Conservation (phyloP, 2,329 filamentous ascomycete genomes). For the Colletotrichum nymphaeae region DNA sequence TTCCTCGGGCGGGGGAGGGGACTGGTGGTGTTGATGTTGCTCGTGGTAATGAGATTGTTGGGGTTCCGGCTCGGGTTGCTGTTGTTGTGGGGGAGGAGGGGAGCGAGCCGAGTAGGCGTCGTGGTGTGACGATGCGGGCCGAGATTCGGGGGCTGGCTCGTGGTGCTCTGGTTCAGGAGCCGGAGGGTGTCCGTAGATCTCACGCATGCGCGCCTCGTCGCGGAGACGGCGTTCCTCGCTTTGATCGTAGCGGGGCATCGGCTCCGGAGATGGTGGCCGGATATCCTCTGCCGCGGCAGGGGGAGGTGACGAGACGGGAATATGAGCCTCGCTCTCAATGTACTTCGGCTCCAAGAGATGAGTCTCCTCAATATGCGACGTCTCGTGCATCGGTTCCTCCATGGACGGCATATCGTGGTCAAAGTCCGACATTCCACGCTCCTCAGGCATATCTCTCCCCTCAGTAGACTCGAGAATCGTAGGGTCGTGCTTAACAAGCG, state of each 20-base stretch:
- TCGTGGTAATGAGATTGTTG: slow-evolving; percentile 30
- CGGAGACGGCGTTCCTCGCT: slow-evolving; percentile 50
- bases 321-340: slow-evolving; percentile 1
- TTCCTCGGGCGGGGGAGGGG: slow-evolving; percentile 38
- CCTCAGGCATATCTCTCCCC: slow-evolving; percentile 36
- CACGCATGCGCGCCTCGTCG: slow-evolving; percentile 64
- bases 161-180: slow-evolving; percentile 20
- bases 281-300: background rate
- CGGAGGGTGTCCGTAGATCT: slow-evolving; percentile 61
- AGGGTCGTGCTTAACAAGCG: slow-evolving; percentile 49
- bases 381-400: slow-evolving; percentile 18
- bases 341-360: slow-evolving; percentile 33
- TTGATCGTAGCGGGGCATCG: slow-evolving; percentile 35
- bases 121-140: slow-evolving; percentile 21
- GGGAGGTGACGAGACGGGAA: slow-evolving; percentile 6
- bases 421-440: slow-evolving; percentile 26
- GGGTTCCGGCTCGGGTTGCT: slow-evolving; percentile 29
- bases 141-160: slow-evolving; percentile 28
- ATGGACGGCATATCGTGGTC: slow-evolving; percentile 9
- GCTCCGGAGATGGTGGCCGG: slow-evolving; percentile 10
- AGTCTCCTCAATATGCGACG: slow-evolving; percentile 8
- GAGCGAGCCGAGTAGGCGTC: background rate
- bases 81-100: background rate
- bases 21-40: slow-evolving; percentile 38
- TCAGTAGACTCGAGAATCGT: slow-evolving; percentile 28